Evolutionary conservation across 768 basidiomycete genomes (phyloP).

Genomic region (Crassisporium funariophilum): DNA sequence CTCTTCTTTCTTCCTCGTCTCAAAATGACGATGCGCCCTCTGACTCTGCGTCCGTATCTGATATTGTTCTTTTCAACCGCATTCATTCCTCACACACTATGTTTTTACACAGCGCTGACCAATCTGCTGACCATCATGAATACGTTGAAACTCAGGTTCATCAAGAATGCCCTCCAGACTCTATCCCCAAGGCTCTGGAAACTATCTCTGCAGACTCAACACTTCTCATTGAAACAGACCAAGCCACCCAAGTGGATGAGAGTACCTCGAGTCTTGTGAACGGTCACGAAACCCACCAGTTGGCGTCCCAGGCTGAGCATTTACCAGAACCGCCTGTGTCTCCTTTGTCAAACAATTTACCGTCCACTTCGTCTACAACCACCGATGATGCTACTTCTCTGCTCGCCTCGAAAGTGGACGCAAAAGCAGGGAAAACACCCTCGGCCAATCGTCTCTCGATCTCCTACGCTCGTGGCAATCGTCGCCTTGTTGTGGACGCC

Average conservation of each 20-base stretch:
- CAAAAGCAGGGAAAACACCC: constrained; percentile 49
- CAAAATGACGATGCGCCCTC: constrained; percentile 32
- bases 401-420: constrained; percentile 32
- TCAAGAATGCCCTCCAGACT: constrained; percentile 20
- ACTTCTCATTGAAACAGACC: constrained; percentile 43
- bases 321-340: constrained; percentile 63
- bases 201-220: constrained; percentile 55
- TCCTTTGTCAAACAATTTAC: constrained; percentile 51
- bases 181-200: constrained; percentile 37
- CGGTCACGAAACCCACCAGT: constrained; percentile 8
- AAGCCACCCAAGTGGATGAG: constrained; percentile 21
- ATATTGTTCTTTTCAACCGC: constrained; percentile 37
- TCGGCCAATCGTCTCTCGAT: constrained; percentile 91
- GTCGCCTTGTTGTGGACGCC: constrained; percentile 87
- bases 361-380: constrained; percentile 42
- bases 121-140: constrained; percentile 49
- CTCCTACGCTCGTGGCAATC: constrained; percentile 87
- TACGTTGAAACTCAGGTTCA: constrained; percentile 46
- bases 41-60: constrained; percentile 54
- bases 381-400: constrained; percentile 49
- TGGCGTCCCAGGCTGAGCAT: constrained; percentile 40
- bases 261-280: constrained; percentile 18
- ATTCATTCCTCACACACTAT: constrained; percentile 38
- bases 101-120: constrained; percentile 44
- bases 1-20: constrained; percentile 26